Percentiles rank a stretch among this genome's conserved stretches.
Conservation (phyloP, 495 filamentous ascomycete genomes). For the Lasiosphaeris hirsuta region DNA sequence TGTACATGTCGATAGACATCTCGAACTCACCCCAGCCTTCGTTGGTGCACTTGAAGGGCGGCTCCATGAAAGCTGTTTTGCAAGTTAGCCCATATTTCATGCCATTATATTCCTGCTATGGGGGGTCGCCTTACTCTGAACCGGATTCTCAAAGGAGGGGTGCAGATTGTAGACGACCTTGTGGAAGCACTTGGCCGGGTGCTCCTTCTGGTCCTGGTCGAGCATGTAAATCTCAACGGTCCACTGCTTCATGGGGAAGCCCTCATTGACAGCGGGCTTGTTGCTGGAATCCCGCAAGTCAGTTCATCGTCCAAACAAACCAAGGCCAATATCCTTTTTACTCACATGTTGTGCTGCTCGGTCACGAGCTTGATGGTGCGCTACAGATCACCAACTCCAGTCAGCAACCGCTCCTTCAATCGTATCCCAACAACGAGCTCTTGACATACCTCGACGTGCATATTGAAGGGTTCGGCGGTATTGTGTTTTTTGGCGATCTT, state of each 20-base stretch:
- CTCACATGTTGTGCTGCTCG: constrained; percentile 83
- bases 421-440: background rate
- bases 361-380: constrained; percentile 89
- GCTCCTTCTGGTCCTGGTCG: constrained; percentile 59
- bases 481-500: too few relatives aligned
- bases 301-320: background rate
- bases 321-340: constrained; percentile 17
- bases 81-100: constrained; percentile 3
- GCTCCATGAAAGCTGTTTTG: constrained; percentile 66
- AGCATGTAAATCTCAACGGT: constrained; percentile 61
- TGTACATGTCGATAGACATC: constrained; percentile 77
- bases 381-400: constrained; percentile 33
- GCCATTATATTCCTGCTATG: background rate
- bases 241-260: constrained; percentile 85
- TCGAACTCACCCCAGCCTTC: constrained; percentile 99
- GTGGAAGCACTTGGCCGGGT: constrained; percentile 80
- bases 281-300: constrained; percentile 37
- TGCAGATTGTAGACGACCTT: constrained; percentile 91
- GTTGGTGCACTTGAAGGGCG: constrained; percentile 86
- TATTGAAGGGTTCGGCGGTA: constrained; percentile 13
- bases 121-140: constrained; percentile 60
- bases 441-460: constrained; percentile 32
- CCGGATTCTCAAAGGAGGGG: constrained; percentile 81
- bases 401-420: constrained; percentile 5
- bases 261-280: constrained; percentile 73